A percentile compares a stretch with the other conserved stretches of the same genome.
These are phyloP conservation scores for Diversispora eburnea DNA, from an alignment of 192 early-diverging fungal genomes.

Conservation along the genomic window DNA sequence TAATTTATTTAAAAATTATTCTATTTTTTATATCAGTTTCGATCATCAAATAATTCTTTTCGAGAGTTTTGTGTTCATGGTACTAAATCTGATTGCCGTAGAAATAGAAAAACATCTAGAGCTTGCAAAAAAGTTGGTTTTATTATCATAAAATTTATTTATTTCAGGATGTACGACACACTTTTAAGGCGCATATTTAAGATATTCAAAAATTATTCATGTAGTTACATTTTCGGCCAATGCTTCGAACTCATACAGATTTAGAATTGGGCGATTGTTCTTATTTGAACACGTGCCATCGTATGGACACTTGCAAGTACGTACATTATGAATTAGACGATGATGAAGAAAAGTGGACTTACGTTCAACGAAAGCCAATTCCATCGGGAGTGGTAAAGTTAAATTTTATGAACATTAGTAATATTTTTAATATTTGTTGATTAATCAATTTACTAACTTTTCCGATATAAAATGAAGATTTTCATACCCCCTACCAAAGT, in stretches of 20 bases:
- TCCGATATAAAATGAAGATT: slow-evolving; percentile 2
- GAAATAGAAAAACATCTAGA: slow-evolving; percentile 19
- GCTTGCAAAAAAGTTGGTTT: slow-evolving; percentile 30
- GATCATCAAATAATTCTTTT: slow-evolving; percentile 38
- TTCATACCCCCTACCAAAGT: slow-evolving; percentile 21
- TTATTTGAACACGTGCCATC: slow-evolving; percentile 63
- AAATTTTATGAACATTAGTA: not conserved
- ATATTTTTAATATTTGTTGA: not conserved
- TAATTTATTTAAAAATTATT: not conserved
- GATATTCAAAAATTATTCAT: slow-evolving; percentile 13
- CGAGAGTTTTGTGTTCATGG: slow-evolving; percentile 51
- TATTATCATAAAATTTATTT: slow-evolving; percentile 1
- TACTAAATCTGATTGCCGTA: slow-evolving; percentile 40
- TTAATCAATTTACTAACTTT: slow-evolving; percentile 20
- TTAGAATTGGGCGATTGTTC: slow-evolving; percentile 57
- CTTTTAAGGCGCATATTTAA: slow-evolving; percentile 1
- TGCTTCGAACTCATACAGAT: slow-evolving; percentile 50
- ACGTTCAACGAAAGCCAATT: slow-evolving; percentile 14
- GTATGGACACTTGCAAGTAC: slow-evolving; percentile 60
- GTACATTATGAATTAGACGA: slow-evolving; percentile 59
- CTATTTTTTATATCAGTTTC: slow-evolving; percentile 23
- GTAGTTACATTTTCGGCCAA: slow-evolving; percentile 52
- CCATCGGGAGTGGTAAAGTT: slow-evolving; percentile 24
- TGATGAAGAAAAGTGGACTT: slow-evolving; percentile 19
- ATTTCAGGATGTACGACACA: not conserved